phyloP scores from a whole-genome alignment of 345 rosid genomes.

The Heritiera fomes region DNA sequence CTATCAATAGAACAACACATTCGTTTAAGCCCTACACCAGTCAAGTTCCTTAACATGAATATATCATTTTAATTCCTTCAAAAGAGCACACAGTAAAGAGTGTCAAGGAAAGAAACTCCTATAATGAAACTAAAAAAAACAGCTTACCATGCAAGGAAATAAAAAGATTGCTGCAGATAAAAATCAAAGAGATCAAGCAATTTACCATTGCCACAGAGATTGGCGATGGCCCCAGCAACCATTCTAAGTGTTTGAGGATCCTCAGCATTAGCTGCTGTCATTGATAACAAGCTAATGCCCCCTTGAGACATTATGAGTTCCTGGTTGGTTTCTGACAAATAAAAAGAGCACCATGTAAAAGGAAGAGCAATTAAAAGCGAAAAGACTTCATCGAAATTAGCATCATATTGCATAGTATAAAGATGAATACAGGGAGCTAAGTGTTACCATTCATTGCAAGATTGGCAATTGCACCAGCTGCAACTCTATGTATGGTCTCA shows the following conservation, averaged over 20 bases:
- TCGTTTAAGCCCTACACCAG: neutral
- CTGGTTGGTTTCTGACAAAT: conserved; percentile 78
- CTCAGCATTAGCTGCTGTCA: conserved; percentile 78
- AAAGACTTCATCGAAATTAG: neutral
- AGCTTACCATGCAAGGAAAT: neutral
- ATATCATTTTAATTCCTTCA: neutral
- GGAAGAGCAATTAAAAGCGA: neutral
- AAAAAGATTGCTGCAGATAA: conserved; percentile 8
- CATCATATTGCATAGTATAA: neutral
- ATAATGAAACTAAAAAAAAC: neutral
- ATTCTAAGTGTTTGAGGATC: conserved; percentile 98
- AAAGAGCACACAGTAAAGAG: neutral
- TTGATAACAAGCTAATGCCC: conserved; percentile 73
- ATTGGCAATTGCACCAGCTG: conserved; percentile 99
- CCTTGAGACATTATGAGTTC: conserved; percentile 96
- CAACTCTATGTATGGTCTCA: conserved; percentile 93
- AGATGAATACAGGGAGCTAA: neutral
- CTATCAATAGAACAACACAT: neutral
- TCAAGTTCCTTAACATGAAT: neutral
- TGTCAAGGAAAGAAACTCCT: neutral
- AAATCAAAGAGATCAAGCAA: conserved; percentile 10
- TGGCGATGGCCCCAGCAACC: conserved; percentile 99
- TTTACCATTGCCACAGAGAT: conserved; percentile 98
- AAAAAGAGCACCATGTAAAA: neutral
- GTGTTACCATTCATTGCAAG: conserved; percentile 94